Percentiles rank a stretch among this genome's conserved stretches.
Evolutionary conservation across 176 grass and related monocot genomes (phyloP).

Genomic region (Guadua angustifolia): DNA sequence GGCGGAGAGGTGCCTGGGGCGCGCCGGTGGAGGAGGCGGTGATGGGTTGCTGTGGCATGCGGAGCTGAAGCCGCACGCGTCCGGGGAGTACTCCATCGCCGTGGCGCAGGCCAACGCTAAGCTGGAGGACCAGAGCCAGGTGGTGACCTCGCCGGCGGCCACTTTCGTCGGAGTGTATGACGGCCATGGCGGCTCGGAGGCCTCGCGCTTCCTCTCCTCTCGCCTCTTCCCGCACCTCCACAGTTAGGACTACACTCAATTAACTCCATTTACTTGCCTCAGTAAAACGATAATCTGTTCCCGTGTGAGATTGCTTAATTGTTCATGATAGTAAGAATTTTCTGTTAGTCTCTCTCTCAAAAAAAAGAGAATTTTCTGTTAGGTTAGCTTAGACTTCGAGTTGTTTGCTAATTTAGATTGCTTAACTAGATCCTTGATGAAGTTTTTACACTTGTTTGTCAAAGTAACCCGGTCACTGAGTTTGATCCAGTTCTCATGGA

Average conservation of each 20-base stretch:
- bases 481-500: neutral
- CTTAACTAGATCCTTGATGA: neutral
- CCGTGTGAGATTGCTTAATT: neutral
- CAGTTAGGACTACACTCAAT: slow-evolving; percentile 1
- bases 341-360: too few species aligned
- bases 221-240: slow-evolving; percentile 46
- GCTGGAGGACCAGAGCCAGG: slow-evolving; percentile 48
- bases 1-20: slow-evolving; percentile 39
- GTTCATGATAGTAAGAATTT: neutral
- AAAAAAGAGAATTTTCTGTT: neutral
- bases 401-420: neutral
- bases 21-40: neutral
- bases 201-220: slow-evolving; percentile 42
- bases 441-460: slow-evolving; percentile 28
- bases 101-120: slow-evolving; percentile 44
- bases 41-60: slow-evolving; percentile 40
- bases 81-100: slow-evolving; percentile 49
- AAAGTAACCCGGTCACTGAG: neutral
- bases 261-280: neutral
- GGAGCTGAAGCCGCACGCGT: slow-evolving; percentile 49
- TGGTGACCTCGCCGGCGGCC: slow-evolving; percentile 29
- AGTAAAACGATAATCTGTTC: neutral
- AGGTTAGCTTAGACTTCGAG: neutral
- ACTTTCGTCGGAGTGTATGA: slow-evolving; percentile 53
- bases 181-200: slow-evolving; percentile 44